These are phyloP conservation scores for Trichophyton benhamiae DNA, from an alignment of 2,329 filamentous ascomycete genomes.

Conservation along the genomic window DNA sequence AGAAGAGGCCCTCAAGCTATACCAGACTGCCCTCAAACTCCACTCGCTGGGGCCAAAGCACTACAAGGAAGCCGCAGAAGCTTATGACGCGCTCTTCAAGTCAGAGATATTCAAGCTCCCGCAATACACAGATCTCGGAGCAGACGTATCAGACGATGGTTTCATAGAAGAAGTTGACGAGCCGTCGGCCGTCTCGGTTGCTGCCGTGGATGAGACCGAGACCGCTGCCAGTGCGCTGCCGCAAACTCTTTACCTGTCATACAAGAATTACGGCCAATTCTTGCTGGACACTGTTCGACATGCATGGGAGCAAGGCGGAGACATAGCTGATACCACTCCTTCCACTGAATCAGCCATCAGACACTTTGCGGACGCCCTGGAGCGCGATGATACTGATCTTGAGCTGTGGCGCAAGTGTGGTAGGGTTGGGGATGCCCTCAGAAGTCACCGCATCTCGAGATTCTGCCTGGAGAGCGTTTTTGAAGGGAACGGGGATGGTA, in stretches of 20 bases:
- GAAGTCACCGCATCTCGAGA: constrained; percentile 46
- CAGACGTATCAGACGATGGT: constrained; percentile 61
- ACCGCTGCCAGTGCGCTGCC: constrained; percentile 67
- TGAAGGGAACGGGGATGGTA: constrained; percentile 47
- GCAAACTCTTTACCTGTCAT: constrained; percentile 81
- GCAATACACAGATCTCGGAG: constrained; percentile 35
- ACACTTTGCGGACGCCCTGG: constrained; percentile 49
- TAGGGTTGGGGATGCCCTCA: constrained; percentile 44
- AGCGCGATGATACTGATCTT: constrained; percentile 52
- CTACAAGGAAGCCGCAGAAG: constrained; percentile 62
- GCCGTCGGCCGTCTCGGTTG: constrained; percentile 27
- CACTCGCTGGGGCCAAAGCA: constrained; percentile 74
- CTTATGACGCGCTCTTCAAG: constrained; percentile 73
- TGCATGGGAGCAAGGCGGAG: constrained; percentile 25
- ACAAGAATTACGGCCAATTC: constrained; percentile 94
- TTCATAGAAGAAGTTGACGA: constrained; percentile 32
- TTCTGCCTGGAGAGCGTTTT: constrained; percentile 53
- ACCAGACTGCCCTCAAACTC: constrained; percentile 79
- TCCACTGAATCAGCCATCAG: constrained; percentile 34
- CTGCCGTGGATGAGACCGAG: constrained; percentile 53
- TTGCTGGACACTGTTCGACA: constrained; percentile 61
- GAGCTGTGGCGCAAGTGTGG: constrained; percentile 52
- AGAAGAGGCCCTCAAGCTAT: constrained; percentile 90
- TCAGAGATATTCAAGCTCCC: constrained; percentile 92
- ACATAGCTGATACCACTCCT: constrained; percentile 12